Base-by-base conservation (phyloP, 768 basidiomycete species). In the Kwoniella botswanensis region DNA sequence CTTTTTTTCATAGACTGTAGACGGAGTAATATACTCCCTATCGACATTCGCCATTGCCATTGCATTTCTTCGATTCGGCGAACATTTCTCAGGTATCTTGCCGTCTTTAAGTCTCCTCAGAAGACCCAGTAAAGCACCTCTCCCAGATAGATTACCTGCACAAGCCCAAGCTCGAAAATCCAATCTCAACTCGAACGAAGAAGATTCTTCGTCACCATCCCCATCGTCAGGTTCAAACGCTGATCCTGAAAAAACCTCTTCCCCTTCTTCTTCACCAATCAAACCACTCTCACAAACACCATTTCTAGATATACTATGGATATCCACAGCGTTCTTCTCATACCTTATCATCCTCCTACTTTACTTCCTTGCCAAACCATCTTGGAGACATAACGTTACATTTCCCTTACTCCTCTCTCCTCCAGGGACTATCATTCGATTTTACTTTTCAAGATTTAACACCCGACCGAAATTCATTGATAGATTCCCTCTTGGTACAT, bases 381-480 rank as follows among this genome's bases (percentile, higher is more conserved):
- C 6, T 11, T 93, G 88, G 85, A 91, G 95, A 24, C 89, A 90
- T 67, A 86, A 90, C 80, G 93, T 90, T 26, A 93, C 92, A 29
- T 91, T 96, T 64, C 91, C 96, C 15, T 87, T 98, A 41, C 84
- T 98, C 17, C 93, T 98, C 82, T 89, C 91, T 17, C 96, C 91
- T 76, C 93, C 94, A 17, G 97, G 96, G 24, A 88, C 93, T 4
- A 86, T 97, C 67, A 88, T 91, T 10, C 91, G 97, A 69, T 98
- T 93, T 81, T 70, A 89, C 17, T 86, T 98, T 29, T 90, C 93
- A 42, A 85, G 83, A 59, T 87, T 98, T 71, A 99, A 98, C 82
- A 62, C 76, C 0, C 35, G 35, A n/a, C 60, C 26, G 10, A 50
- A 29, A 15, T 86, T 87, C 67, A 74, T 88, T 54, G 72, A 80